Evolutionary conservation across 2,329 filamentous ascomycete species (phyloP), one percentile per base, ranked within the genome.

Genomic region (Esteya vermicola): DNA sequence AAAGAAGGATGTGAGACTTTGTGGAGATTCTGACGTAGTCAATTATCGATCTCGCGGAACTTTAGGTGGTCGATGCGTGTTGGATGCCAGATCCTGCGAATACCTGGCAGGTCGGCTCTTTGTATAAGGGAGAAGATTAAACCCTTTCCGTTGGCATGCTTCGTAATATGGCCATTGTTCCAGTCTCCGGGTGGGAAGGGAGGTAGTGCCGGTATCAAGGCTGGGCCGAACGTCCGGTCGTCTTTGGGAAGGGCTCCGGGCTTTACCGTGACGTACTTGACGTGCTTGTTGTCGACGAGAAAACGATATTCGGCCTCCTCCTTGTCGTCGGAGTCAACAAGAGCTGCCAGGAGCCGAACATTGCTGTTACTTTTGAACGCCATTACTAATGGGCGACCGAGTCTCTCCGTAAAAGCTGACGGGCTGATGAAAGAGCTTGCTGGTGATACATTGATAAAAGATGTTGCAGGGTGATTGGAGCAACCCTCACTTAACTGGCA

Each of bases 191-290:
- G n/a, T 1, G 59, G 59, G 14, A 64, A 56, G 5, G 51, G 48
- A 4, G 62, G 60, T 9, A 66, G 52, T 10, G 51, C 42, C 6
- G 53, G 31, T 26, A 58, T 44, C 21, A 63, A 47, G 9, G 46
- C 39, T 12, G 57, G 57, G 9, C 45, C 53, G 37, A 56, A 60
- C 16, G 50, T 52, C 40, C 58, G 49, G 39, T 61, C 54, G 27
- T 56, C 52, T 16, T 40, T 41, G 22, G 52, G 49, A 35, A 57
- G 54, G 4, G 57, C 39, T 37, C 57, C 55, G 10, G 53, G 44
- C 9, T 58, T 57, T 22, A 65, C 51, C 12, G 53, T 59, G 25
- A 65, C 48, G 43, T 65, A 64, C 49, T 62, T 64, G 50, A 65
- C 50, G 39, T 53, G 62, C 48, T 61, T 63, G 48, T 64, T 50